phyloP scores from a whole-genome alignment of 306 rosid species.

The Rosa chinensis region DNA sequence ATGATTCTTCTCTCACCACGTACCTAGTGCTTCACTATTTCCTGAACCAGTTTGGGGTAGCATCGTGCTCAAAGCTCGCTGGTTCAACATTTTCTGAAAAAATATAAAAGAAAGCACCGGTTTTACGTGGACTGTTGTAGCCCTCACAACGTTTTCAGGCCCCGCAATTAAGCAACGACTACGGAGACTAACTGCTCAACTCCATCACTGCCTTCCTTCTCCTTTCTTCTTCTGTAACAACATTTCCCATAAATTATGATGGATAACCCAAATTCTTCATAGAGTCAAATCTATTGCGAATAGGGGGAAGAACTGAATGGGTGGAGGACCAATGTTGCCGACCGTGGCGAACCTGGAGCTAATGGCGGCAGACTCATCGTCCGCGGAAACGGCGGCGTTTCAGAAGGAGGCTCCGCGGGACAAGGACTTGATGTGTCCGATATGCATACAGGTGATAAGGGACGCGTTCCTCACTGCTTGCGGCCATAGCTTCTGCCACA shows the following conservation, averaged over 20 bases:
- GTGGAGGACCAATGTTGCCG: constrained; percentile 22
- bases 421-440: constrained; percentile 70
- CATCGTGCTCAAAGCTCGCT: background rate
- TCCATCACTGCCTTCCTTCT: background rate
- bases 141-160: constrained; percentile 30
- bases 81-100: background rate
- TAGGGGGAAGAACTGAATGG: constrained; percentile 25
- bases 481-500: constrained; percentile 82
- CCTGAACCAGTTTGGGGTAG: background rate
- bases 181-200: background rate
- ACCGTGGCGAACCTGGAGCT: background rate
- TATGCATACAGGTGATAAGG: constrained; percentile 81
- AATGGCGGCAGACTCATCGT: background rate
- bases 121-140: constrained; percentile 35
- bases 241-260: background rate
- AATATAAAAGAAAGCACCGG: constrained; percentile 2
- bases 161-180: background rate
- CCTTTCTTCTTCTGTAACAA: background rate
- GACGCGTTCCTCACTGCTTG: constrained; percentile 75
- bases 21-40: background rate
- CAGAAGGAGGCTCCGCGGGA: constrained; percentile 23
- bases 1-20: background rate
- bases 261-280: background rate
- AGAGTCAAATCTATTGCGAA: background rate
- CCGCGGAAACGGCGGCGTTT: background rate